These are phyloP conservation scores for Candida nemodendra DNA, from an alignment of 805 yeast genomes.

Conservation along the genomic window DNA sequence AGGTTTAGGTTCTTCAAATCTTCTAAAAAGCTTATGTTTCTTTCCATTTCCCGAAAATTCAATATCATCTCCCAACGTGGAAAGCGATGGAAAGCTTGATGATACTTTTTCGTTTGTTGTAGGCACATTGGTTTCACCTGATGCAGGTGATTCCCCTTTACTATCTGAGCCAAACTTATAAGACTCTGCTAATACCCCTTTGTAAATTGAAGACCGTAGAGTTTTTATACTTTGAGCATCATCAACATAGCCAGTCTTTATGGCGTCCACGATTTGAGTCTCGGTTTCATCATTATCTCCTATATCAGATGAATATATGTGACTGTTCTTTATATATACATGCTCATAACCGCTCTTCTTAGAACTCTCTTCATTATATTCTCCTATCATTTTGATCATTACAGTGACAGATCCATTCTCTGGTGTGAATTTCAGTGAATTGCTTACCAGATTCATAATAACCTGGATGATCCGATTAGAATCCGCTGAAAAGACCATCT, in stretches of 20 bases:
- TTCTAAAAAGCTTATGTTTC: slow-evolving; percentile 13
- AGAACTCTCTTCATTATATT: slow-evolving; percentile 59
- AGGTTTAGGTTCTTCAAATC: slow-evolving; percentile 31
- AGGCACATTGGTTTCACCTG: slow-evolving; percentile 13
- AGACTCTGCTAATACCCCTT: slow-evolving; percentile 41
- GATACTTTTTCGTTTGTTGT: slow-evolving; percentile 7
- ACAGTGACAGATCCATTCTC: slow-evolving; percentile 79
- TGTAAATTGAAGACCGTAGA: slow-evolving; percentile 33
- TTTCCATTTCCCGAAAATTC: slow-evolving; percentile 18
- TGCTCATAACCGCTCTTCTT: slow-evolving; percentile 38
- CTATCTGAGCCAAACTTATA: slow-evolving; percentile 28
- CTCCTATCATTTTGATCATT: slow-evolving; percentile 61
- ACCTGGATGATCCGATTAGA: slow-evolving; percentile 88
- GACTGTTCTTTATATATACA: slow-evolving; percentile 41
- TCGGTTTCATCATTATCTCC: slow-evolving; percentile 1
- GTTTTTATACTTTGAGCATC: slow-evolving; percentile 28
- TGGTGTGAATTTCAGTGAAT: slow-evolving; percentile 90
- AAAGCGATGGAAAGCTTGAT: slow-evolving; percentile 7
- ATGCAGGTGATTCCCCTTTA: slow-evolving; percentile 15
- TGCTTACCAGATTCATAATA: slow-evolving; percentile 88
- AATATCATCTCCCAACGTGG: slow-evolving; percentile 19
- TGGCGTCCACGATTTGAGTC: not conserved
- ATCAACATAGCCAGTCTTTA: slow-evolving; percentile 1
- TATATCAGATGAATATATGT: slow-evolving; percentile 3
- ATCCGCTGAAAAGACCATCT: slow-evolving; percentile 78